A percentile compares a stretch with the other conserved stretches of the same genome.
Evolutionary conservation across 129 eudicot species (phyloP).

Genomic region (carrot (Daucus carota)): DNA sequence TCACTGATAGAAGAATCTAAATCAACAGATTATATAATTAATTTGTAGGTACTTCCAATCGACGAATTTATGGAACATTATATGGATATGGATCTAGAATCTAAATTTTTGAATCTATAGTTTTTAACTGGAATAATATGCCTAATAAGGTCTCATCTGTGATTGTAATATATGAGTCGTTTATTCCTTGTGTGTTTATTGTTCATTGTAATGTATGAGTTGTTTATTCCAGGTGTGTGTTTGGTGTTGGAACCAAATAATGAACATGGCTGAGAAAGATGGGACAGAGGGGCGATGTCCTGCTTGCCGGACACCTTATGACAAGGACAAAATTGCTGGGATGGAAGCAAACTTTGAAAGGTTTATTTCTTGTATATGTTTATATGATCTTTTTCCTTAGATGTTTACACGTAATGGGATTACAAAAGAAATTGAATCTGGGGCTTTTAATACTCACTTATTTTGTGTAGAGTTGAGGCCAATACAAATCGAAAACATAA

Average conservation of each 20-base stretch:
- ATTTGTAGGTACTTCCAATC: background rate
- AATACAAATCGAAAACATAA: slow-evolving; percentile 54
- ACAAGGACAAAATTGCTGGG: slow-evolving; percentile 69
- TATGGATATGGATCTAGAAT: background rate
- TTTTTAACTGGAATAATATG: background rate
- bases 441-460: slow-evolving; percentile 11
- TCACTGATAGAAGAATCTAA: background rate
- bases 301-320: slow-evolving; percentile 72
- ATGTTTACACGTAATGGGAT: background rate
- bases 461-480: slow-evolving; percentile 40
- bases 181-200: slow-evolving; percentile 66
- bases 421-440: background rate
- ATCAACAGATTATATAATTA: background rate
- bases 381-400: slow-evolving; percentile 1
- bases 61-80: background rate
- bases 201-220: slow-evolving; percentile 22
- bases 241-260: slow-evolving; percentile 96
- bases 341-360: slow-evolving; percentile 67
- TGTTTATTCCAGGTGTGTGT: slow-evolving; percentile 53
- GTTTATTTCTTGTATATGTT: slow-evolving; percentile 20
- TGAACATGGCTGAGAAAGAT: slow-evolving; percentile 93
- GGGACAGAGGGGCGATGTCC: slow-evolving; percentile 84
- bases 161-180: background rate
- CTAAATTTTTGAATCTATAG: background rate
- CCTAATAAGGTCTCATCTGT: background rate